Evolutionary conservation across 768 basidiomycete species (phyloP).

Genomic region (Serendipita vermifera): DNA sequence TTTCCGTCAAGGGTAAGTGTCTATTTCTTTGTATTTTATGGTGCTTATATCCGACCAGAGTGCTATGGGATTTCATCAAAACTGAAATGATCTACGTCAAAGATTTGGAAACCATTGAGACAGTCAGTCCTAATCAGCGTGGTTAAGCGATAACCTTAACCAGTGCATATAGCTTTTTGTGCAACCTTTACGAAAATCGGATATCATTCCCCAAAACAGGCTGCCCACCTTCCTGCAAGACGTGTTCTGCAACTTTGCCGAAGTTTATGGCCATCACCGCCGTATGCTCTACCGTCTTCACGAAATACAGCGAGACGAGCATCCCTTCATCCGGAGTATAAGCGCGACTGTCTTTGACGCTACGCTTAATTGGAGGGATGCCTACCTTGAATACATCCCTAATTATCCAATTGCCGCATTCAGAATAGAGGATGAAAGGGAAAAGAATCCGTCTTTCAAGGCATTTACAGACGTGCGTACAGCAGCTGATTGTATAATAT

Average conservation of each 20-base stretch:
- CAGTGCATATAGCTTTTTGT: constrained; percentile 66
- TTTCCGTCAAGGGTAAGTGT: constrained; percentile 51
- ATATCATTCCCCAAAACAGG: constrained; percentile 60
- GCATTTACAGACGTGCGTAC: constrained; percentile 61
- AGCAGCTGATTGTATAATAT: no score
- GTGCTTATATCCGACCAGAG: constrained; percentile 30
- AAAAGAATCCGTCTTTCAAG: constrained; percentile 66
- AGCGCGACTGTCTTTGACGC: constrained; percentile 80
- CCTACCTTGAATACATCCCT: constrained; percentile 88
- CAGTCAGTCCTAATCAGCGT: constrained; percentile 31
- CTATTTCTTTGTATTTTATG: background rate
- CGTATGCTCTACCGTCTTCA: constrained; percentile 68
- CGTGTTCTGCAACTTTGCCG: constrained; percentile 78
- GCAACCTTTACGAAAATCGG: constrained; percentile 56
- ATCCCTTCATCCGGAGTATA: constrained; percentile 63
- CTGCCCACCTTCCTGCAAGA: constrained; percentile 68
- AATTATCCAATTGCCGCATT: constrained; percentile 87
- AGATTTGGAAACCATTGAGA: constrained; percentile 75
- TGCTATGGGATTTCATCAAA: constrained; percentile 90
- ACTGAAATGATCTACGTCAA: constrained; percentile 92
- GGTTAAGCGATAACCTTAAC: background rate
- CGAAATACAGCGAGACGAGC: constrained; percentile 78
- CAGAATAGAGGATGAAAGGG: constrained; percentile 78
- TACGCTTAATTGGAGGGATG: constrained; percentile 81
- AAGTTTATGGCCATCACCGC: constrained; percentile 61